These are phyloP conservation scores for Colletotrichum musae DNA, from an alignment of 2,329 filamentous ascomycete genomes.

Conservation along the genomic window DNA sequence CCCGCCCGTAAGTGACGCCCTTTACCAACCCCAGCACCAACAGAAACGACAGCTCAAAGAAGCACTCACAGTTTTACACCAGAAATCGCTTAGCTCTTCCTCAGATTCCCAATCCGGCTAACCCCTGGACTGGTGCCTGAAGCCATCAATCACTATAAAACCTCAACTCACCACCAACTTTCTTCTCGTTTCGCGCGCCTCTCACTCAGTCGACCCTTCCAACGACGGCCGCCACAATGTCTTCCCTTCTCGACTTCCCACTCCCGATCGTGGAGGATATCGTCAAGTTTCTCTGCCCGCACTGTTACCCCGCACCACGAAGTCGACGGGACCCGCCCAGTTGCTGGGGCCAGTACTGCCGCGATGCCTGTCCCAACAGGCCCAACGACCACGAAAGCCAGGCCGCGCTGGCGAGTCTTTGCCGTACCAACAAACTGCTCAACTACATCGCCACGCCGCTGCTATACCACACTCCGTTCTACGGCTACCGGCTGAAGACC, in stretches of 20 bases:
- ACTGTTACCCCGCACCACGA: background rate
- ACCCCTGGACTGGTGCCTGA: background rate
- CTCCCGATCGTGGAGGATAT: background rate
- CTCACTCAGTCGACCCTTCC: background rate
- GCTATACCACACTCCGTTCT: background rate
- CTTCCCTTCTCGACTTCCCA: background rate
- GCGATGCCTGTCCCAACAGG: background rate
- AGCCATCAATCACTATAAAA: background rate
- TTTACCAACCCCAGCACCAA: no score
- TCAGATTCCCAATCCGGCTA: no score
- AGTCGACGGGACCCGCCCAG: background rate
- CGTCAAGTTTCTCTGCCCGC: background rate
- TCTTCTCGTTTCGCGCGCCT: background rate
- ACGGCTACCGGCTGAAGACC: background rate
- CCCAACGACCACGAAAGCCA: background rate
- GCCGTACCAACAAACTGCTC: background rate
- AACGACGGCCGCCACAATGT: background rate
- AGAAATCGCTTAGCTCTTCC: no score
- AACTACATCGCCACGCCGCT: constrained; percentile 8
- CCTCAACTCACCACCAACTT: background rate
- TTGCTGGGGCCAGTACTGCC: background rate
- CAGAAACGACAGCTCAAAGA: no score
- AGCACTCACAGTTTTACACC: no score
- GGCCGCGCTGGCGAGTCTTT: background rate
- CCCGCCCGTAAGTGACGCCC: no score